Percentiles rank a stretch among this genome's conserved stretches.
Conservation (phyloP, 805 yeast species). For the Suhomyces sp. region DNA sequence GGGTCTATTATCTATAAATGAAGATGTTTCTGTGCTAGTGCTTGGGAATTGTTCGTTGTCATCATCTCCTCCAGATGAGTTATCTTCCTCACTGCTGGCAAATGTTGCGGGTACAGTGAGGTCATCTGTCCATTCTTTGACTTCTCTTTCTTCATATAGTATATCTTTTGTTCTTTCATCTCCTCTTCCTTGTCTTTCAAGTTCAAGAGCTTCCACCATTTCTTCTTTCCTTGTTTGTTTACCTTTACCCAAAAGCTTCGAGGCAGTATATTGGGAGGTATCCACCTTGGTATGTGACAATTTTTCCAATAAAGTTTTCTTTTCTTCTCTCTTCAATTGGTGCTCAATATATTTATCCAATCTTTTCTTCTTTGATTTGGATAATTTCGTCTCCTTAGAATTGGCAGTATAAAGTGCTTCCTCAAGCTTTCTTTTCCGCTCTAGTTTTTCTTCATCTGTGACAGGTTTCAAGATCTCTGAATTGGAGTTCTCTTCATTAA, state of each 20-base stretch:
- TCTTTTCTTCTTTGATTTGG: slow-evolving; percentile 70
- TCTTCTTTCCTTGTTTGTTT: slow-evolving; percentile 65
- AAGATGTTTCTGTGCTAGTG: slow-evolving; percentile 26
- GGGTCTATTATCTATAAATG: slow-evolving; percentile 74
- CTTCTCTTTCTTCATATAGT: slow-evolving; percentile 66
- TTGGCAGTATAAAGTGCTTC: slow-evolving; percentile 57
- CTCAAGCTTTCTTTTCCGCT: slow-evolving; percentile 63
- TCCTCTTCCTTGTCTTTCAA: slow-evolving; percentile 71
- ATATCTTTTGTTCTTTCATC: slow-evolving; percentile 60
- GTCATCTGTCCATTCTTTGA: slow-evolving; percentile 55
- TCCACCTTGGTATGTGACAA: slow-evolving; percentile 69
- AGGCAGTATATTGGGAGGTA: slow-evolving; percentile 64
- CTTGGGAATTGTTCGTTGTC: slow-evolving; percentile 15
- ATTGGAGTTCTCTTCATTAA: slow-evolving; percentile 47
- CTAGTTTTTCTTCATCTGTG: slow-evolving; percentile 59
- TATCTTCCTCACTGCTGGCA: slow-evolving; percentile 10
- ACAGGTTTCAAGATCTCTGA: slow-evolving; percentile 62
- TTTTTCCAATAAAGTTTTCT: slow-evolving; percentile 71
- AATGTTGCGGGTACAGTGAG: slow-evolving; percentile 6
- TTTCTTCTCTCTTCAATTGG: slow-evolving; percentile 85
- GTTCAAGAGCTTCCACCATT: slow-evolving; percentile 69
- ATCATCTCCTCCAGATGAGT: slow-evolving; percentile 14
- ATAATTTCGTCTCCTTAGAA: slow-evolving; percentile 60
- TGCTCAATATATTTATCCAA: slow-evolving; percentile 91
- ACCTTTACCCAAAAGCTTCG: slow-evolving; percentile 78